phyloP scores from a whole-genome alignment of 2,329 filamentous ascomycete species.

The Thyridium curvatum region DNA sequence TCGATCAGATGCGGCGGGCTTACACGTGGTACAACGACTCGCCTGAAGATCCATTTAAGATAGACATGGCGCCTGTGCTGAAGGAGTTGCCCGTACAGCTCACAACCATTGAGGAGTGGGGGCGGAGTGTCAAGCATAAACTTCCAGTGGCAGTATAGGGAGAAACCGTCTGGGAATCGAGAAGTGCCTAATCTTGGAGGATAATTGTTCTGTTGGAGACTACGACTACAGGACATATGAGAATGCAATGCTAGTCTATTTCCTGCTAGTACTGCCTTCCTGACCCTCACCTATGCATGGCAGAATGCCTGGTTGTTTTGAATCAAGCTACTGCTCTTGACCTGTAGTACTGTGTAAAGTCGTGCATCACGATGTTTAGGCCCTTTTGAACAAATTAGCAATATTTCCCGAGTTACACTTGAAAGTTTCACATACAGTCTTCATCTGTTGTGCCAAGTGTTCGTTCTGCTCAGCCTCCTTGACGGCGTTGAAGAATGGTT shows the following conservation, averaged over 20 bases:
- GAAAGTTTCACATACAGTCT: slow-evolving; percentile 2
- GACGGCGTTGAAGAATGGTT: slow-evolving; percentile 16
- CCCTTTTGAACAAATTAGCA: slow-evolving; percentile 1
- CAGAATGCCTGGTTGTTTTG: too few species aligned
- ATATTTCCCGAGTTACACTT: too few species aligned
- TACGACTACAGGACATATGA: too few species aligned
- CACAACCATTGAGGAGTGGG: slow-evolving; percentile 28
- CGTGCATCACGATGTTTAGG: slow-evolving; percentile 7
- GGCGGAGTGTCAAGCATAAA: slow-evolving; percentile 10
- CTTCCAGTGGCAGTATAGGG: too few species aligned
- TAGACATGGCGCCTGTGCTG: slow-evolving; percentile 26
- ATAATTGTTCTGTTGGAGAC: too few species aligned
- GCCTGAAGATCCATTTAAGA: slow-evolving; percentile 26
- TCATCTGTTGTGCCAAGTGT: slow-evolving; percentile 7
- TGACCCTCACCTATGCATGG: too few species aligned
- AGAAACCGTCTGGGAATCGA: too few species aligned
- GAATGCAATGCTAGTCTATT: too few species aligned
- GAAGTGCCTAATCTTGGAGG: too few species aligned
- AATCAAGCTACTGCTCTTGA: neutral
- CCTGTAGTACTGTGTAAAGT: slow-evolving; percentile 12
- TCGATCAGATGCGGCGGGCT: slow-evolving; percentile 31
- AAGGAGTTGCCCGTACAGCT: slow-evolving; percentile 21
- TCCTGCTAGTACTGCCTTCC: too few species aligned
- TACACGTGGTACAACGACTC: slow-evolving; percentile 32
- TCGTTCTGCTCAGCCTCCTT: slow-evolving; percentile 7